Evolutionary conservation across 306 rosid genomes (phyloP).

Genomic region (Lotus japonicus): DNA sequence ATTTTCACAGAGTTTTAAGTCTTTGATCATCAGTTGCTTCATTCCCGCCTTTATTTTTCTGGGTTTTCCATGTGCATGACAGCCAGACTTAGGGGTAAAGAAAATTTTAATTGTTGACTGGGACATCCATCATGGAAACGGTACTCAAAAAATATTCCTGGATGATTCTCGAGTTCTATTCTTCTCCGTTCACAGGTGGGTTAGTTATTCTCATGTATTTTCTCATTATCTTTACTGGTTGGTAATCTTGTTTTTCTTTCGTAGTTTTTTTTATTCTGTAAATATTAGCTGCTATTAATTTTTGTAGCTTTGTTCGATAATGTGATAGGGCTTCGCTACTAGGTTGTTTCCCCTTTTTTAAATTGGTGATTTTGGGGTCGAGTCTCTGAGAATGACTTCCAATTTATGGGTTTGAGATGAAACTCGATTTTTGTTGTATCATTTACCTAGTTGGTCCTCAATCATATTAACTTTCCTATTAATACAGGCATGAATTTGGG

Average conservation of each 20-base stretch:
- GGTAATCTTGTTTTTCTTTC: neutral
- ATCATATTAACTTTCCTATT: conserved; percentile 16
- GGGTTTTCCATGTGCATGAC: conserved; percentile 31
- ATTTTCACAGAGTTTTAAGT: neutral
- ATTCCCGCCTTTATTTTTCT: conserved; percentile 5
- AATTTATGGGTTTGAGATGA: conserved; percentile 3
- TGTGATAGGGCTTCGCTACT: neutral
- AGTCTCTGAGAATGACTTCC: neutral
- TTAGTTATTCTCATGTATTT: neutral
- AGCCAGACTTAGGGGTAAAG: conserved; percentile 75
- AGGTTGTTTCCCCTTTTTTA: neutral
- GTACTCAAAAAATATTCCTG: conserved; percentile 91
- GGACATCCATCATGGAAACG: conserved; percentile 99
- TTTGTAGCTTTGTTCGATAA: neutral
- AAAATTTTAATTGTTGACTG: conserved; percentile 88
- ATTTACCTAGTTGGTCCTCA: conserved; percentile 6
- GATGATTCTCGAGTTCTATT: conserved; percentile 76
- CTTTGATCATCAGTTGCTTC: neutral
- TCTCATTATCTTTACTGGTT: neutral
- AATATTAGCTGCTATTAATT: neutral
- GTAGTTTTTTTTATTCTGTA: neutral
- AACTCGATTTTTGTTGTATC: neutral
- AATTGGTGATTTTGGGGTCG: neutral
- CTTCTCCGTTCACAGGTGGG: conserved; percentile 95
- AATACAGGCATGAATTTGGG: conserved; percentile 84